Evolutionary conservation across 2,329 filamentous ascomycete species (phyloP).

Genomic region (Fonsecaea multimorphosa): DNA sequence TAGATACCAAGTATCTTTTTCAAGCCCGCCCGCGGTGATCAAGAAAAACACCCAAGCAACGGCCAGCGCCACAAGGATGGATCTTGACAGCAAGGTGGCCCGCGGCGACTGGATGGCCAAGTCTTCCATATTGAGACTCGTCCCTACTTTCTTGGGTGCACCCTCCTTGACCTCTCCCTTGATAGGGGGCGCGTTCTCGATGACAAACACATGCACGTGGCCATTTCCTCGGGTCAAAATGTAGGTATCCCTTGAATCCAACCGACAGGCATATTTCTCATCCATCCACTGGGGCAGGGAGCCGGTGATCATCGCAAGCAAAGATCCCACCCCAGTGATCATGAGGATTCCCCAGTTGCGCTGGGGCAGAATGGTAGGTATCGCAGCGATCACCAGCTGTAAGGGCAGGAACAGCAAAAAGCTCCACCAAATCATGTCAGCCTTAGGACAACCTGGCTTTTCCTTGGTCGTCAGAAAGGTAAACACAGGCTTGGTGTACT

Average conservation of each 20-base stretch:
- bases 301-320: constrained; percentile 45
- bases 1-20: constrained; percentile 47
- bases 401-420: constrained; percentile 41
- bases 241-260: constrained; percentile 38
- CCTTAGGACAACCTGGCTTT: constrained; percentile 21
- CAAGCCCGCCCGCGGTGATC: constrained; percentile 46
- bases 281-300: constrained; percentile 49
- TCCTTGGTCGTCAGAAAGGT: neutral
- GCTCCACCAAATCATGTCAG: constrained; percentile 35
- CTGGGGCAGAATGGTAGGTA: constrained; percentile 42
- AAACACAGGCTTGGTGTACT: neutral
- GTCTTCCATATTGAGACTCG: constrained; percentile 49
- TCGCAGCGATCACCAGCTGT: constrained; percentile 45
- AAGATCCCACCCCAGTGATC: constrained; percentile 46
- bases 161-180: neutral
- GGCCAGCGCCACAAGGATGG: constrained; percentile 39
- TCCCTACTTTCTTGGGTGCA: constrained; percentile 14
- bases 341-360: constrained; percentile 48
- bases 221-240: constrained; percentile 50
- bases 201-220: constrained; percentile 46
- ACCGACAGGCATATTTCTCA: constrained; percentile 50
- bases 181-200: constrained; percentile 39
- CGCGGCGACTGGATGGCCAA: constrained; percentile 40
- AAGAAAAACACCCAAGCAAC: constrained; percentile 48
- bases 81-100: constrained; percentile 32